Evolutionary conservation across 805 yeast genomes (phyloP).

Genomic region (Lipomyces japonicus): DNA sequence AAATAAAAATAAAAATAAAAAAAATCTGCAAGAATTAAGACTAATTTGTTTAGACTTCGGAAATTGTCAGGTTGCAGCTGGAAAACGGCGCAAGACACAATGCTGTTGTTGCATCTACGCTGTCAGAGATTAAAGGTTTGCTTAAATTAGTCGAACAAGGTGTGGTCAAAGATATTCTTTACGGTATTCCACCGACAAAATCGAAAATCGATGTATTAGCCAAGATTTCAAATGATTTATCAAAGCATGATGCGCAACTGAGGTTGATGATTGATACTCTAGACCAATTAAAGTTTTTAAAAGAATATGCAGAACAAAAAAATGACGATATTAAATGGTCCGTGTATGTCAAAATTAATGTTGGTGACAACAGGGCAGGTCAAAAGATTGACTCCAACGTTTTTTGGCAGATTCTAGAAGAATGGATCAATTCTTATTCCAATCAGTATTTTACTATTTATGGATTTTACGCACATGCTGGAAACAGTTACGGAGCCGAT

Average conservation of each 20-base stretch:
- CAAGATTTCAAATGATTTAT: conserved; percentile 36
- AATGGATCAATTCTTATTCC: conserved; percentile 32
- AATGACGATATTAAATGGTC: conserved; percentile 46
- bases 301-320: neutral
- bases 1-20: neutral
- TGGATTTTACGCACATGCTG: conserved; percentile 79
- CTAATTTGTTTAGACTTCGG: conserved; percentile 47
- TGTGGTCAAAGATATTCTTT: conserved; percentile 46
- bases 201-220: conserved; percentile 48
- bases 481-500: conserved; percentile 60
- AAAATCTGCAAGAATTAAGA: too few species aligned
- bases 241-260: conserved; percentile 28
- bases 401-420: conserved; percentile 41
- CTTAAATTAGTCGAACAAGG: conserved; percentile 42
- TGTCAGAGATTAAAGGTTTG: conserved; percentile 61
- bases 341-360: conserved; percentile 62
- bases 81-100: conserved; percentile 40
- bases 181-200: conserved; percentile 56
- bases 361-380: conserved; percentile 75
- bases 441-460: conserved; percentile 44
- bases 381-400: conserved; percentile 37
- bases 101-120: conserved; percentile 63
- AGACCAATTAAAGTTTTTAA: conserved; percentile 47
- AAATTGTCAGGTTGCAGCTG: conserved; percentile 50
- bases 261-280: conserved; percentile 59